Evolutionary conservation across 768 basidiomycete species (phyloP), one percentile per base, ranked within the genome.

Genomic region (Lactarius tabidus): DNA sequence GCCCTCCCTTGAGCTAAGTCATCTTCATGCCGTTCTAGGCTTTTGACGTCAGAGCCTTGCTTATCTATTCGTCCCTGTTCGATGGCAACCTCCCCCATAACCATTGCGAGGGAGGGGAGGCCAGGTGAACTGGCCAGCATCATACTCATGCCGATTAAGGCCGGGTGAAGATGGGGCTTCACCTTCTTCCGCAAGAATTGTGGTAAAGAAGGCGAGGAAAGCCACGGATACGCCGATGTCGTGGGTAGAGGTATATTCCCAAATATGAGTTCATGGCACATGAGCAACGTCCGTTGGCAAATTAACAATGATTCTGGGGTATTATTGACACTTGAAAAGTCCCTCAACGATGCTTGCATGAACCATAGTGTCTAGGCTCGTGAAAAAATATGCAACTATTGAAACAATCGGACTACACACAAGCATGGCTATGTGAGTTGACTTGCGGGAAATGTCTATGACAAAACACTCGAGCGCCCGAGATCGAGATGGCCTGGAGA

Each of bases 181-280:
- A 98, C 82, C 76, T 88, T 89, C 73, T 80, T 82, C 41, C 82
- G 80, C 36, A 77, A 72, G 62, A 85, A 81, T 39, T 81, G 82
- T 20, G 82, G 77, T 29, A 78, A 78, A 48, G 77, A 74, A 41
- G 85, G 81, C 18, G 84, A 74, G 70, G 76, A 78, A 69, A 89
- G 74, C 9, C 82, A 79, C 17, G 84, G 79, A 73, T 95, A 95
- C 1, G 93, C 90, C 3, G 85, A 80, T 12, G 81, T 76, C 14
- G 82, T 77, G 9, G 88, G 84, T 28, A 85, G 79, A 14, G 94
- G 86, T 38, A 90, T 80, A 75, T 98, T 93, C 55, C 87, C 87
- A 74, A 97, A 99, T 71, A 99, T 96, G 75, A 98, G 95, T 77
- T 95, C 90, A 76, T 98, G 95, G 72, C 95, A 95, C 74, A 84